phyloP scores from a whole-genome alignment of 1,284 basidiomycete species.

The Schizophyllum amplum region DNA sequence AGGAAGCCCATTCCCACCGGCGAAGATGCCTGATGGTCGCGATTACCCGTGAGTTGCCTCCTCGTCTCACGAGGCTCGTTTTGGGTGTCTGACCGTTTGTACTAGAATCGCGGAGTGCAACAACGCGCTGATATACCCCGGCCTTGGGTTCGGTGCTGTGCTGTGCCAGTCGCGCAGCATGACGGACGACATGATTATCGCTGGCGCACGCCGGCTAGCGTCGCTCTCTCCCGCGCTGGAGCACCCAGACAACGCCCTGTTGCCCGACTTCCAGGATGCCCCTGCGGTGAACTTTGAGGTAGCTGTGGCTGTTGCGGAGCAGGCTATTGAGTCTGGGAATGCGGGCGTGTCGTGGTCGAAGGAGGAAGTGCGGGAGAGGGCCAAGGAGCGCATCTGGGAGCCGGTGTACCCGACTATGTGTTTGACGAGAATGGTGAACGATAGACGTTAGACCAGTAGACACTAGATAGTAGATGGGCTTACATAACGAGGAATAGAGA shows the following conservation, averaged over 20 bases:
- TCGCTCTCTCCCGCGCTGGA: slow-evolving; percentile 67
- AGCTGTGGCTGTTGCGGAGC: slow-evolving; percentile 72
- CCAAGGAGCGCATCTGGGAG: slow-evolving; percentile 46
- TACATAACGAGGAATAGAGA: too few relatives aligned
- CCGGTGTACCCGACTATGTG: slow-evolving; percentile 38
- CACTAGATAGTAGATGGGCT: too few relatives aligned
- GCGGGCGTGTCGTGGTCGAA: slow-evolving; percentile 45
- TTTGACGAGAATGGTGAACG: slow-evolving; percentile 14
- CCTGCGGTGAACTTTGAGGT: slow-evolving; percentile 69
- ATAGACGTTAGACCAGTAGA: slow-evolving; percentile 26
- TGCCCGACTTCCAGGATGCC: slow-evolving; percentile 67
- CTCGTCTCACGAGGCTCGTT: background rate
- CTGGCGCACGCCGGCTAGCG: slow-evolving; percentile 65
- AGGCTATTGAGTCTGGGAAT: slow-evolving; percentile 66
- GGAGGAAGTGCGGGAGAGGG: slow-evolving; percentile 44
- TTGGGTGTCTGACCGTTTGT: background rate
- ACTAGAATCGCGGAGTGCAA: slow-evolving; percentile 65
- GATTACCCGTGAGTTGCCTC: slow-evolving; percentile 48
- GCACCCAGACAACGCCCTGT: slow-evolving; percentile 54
- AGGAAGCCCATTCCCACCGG: slow-evolving; percentile 75
- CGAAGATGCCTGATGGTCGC: slow-evolving; percentile 59
- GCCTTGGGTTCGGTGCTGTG: slow-evolving; percentile 69
- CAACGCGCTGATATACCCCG: slow-evolving; percentile 77
- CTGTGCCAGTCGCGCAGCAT: slow-evolving; percentile 53
- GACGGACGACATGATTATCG: slow-evolving; percentile 74